A percentile compares a stretch with the other conserved stretches of the same genome.
These are phyloP conservation scores for Oleoguttula mirabilis DNA, from an alignment of 495 filamentous ascomycete genomes.

Conservation along the genomic window DNA sequence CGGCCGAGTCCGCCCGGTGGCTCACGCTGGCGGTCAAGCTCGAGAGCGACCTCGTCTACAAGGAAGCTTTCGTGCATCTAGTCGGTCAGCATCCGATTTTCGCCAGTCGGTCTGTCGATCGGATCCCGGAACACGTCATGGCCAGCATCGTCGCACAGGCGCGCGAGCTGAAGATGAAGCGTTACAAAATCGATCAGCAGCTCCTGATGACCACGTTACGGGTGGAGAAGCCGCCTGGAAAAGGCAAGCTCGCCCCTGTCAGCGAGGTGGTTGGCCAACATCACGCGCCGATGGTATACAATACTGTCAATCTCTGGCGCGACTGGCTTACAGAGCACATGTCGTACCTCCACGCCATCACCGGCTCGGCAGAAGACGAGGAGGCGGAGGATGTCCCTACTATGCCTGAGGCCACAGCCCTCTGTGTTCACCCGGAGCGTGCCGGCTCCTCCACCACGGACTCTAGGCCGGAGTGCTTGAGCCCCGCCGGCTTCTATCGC, in stretches of 20 bases:
- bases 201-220: constrained; percentile 21
- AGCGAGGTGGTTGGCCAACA: constrained; percentile 11
- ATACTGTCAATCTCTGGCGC: constrained; percentile 18
- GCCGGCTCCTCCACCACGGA: too few relatives aligned
- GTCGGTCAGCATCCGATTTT: constrained; percentile 19
- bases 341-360: background rate
- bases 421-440: background rate
- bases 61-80: constrained; percentile 27
- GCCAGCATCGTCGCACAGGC: constrained; percentile 13
- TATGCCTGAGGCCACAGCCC: background rate
- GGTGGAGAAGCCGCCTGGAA: background rate
- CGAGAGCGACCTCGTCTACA: constrained; percentile 19
- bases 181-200: constrained; percentile 17
- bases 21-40: constrained; percentile 19
- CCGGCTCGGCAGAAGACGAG: background rate
- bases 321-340: constrained; percentile 19
- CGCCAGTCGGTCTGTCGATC: background rate
- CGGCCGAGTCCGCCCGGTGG: constrained; percentile 21
- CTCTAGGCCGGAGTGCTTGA: constrained; percentile 4
- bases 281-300: background rate
- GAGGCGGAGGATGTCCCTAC: background rate
- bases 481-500: constrained; percentile 15
- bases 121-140: constrained; percentile 5
- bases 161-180: constrained; percentile 1
- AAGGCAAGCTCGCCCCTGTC: constrained; percentile 15